Base-by-base conservation (phyloP, 1,139 yeast genomes). In the Hemisphaericaspora lyxosophila region DNA sequence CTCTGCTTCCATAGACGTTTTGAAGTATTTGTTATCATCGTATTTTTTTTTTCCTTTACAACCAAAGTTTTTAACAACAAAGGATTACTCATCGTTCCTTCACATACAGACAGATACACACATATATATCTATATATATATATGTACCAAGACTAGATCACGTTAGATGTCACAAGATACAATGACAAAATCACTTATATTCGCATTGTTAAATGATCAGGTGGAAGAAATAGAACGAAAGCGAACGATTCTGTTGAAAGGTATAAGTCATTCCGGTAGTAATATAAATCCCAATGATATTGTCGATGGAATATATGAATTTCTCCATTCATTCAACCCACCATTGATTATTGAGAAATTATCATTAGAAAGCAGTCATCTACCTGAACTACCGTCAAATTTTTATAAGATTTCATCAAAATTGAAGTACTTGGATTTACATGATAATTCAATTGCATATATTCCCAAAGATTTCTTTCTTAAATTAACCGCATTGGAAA, bases 341-440 rank as follows among this genome's bases (percentile, higher is more conserved):
- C 67, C 69, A 0, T 43, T 66, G 23, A 67, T 65, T 24, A 69
- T 80, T 12, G 79, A 78, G 41, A 67, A 79, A 47, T 60, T 83
- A 12, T 73, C 80, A 3, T 53, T 83, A 13, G 77, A 79, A 40
- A 67, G 69, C 41, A 82, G 82, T 51, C 60, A 62, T 31, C 55
- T 82, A 14, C 54, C 62, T 0, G 60, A 62, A 9, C 58, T 83
- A 7, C 86, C 89, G 0, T 49, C 57, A 1, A 68, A 69, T 40
- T 70, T 85, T 45, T 50, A 59, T 9, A 55, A 60, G 20, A 61
- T 85, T 45, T 54, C 73, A n/a, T 43, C 41, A 17, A 62, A 66
- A 36, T 60, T 85, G 40, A 67, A 78, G 37, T 84, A 82, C 49
- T 62, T 86, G 43, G 92, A 86, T 55, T 63, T 86, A 33, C 84